Conservation (phyloP, 331 rosid species). For the Prunus yedoensis region DNA sequence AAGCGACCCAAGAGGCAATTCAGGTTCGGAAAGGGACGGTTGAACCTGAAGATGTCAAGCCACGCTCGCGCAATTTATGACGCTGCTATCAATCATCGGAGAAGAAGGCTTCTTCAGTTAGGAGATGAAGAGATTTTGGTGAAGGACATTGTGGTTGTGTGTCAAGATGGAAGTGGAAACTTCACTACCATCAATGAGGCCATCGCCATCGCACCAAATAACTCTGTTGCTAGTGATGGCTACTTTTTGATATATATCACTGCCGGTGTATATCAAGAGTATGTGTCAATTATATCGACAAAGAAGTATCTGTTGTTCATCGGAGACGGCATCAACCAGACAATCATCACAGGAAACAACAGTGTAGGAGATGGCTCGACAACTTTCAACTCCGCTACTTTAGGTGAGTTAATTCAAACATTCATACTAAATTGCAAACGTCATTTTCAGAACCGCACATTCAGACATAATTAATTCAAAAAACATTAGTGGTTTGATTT, state of each 20-base stretch:
- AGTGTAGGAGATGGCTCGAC: conserved; percentile 68
- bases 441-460: background rate
- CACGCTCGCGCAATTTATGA: conserved; percentile 13
- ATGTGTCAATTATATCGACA: conserved; percentile 46
- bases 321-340: conserved; percentile 76
- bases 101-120: conserved; percentile 52
- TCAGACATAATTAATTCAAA: background rate
- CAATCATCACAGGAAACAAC: conserved; percentile 59
- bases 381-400: conserved; percentile 75
- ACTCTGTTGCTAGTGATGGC: conserved; percentile 48
- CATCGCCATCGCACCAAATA: conserved; percentile 66
- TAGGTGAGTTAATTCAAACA: conserved; percentile 33
- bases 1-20: background rate
- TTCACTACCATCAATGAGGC: conserved; percentile 76
- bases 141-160: conserved; percentile 60
- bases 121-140: conserved; percentile 38
- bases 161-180: conserved; percentile 69
- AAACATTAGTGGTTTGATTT: too few relatives aligned
- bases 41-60: conserved; percentile 19
- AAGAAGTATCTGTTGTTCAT: conserved; percentile 61
- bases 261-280: conserved; percentile 67
- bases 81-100: conserved; percentile 5
- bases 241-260: conserved; percentile 68
- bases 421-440: background rate
- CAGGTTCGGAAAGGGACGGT: conserved; percentile 6